These are phyloP conservation scores for Striga asiatica DNA, from an alignment of 257 asterid genomes.

Conservation along the genomic window DNA sequence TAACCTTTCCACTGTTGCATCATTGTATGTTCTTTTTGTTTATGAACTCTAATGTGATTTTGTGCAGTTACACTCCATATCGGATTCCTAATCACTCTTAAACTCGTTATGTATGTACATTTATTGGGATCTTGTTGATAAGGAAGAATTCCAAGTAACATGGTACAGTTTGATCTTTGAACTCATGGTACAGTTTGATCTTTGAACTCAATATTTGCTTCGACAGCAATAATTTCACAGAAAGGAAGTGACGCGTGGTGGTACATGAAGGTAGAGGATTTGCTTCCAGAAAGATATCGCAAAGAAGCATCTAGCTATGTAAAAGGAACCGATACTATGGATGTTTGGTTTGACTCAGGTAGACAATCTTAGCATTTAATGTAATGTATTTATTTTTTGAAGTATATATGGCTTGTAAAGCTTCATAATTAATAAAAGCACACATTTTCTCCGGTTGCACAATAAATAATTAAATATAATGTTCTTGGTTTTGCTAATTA, in stretches of 20 bases:
- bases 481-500: too few relatives aligned
- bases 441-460: background rate
- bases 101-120: background rate
- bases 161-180: too few relatives aligned
- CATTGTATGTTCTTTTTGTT: background rate
- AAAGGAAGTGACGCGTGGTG: constrained; percentile 99
- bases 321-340: constrained; percentile 96
- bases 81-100: background rate
- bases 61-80: background rate
- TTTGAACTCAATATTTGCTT: constrained; percentile 6
- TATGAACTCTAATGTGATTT: background rate
- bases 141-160: too few relatives aligned
- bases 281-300: constrained; percentile 82
- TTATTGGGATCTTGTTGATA: background rate
- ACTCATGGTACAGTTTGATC: background rate
- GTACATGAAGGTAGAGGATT: constrained; percentile 88
- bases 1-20: background rate
- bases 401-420: background rate
- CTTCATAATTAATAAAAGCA: background rate
- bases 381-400: background rate
- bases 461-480: too few relatives aligned
- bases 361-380: constrained; percentile 8
- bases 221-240: constrained; percentile 78
- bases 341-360: constrained; percentile 99
- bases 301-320: constrained; percentile 57